Evolutionary conservation across 2,329 filamentous ascomycete genomes (phyloP), one percentile per base, ranked within the genome.

Genomic region (Colletotrichum tofieldiae): DNA sequence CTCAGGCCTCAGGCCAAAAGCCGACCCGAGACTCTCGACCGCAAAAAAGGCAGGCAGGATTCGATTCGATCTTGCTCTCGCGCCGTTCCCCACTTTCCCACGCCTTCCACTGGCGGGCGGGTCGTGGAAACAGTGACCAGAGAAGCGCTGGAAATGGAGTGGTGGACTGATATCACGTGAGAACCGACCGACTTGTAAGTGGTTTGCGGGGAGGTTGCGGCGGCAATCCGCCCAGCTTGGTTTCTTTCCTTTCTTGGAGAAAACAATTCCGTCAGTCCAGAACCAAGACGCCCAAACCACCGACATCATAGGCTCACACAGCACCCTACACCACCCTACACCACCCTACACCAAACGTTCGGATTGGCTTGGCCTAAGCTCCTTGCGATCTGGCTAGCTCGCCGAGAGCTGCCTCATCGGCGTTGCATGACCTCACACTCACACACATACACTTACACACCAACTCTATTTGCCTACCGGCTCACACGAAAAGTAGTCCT

Each of bases 121-220:
- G 62, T 71, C 55, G 59, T 52, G 65, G 45, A 54, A 72, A 62
- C 55, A 58, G 47, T 45, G 23, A 58, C 66, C 55, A 43, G 26
- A 32, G 29, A 8, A 54, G 51, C 51, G 26, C 51, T 54, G 18
- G 8, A 20, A 29, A 32, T 20, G 26, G 14, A n/a, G 52, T 29
- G 74, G 74, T 76, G 77, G 78, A 77, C 78, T 83, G 82, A 81
- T 79, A 54, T 71, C 67, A 71, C 67, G 67, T 71, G 63, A 71
- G 43, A 14, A 18, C 11, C 20, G 18, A 23, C 55, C 20, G 43
- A 32, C 29, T 23, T 23, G 20, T 12, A 54, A 32, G 29, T 18
- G 51, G 18, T n/a, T 35, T 35, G 26, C 20, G 20, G 41, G 32
- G 23, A 26, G 58, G 41, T 35, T 35, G 51, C 51, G 29, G 11